These are phyloP conservation scores for Fusarium sp. DNA, from an alignment of 2,329 filamentous ascomycete species.

Conservation along the genomic window DNA sequence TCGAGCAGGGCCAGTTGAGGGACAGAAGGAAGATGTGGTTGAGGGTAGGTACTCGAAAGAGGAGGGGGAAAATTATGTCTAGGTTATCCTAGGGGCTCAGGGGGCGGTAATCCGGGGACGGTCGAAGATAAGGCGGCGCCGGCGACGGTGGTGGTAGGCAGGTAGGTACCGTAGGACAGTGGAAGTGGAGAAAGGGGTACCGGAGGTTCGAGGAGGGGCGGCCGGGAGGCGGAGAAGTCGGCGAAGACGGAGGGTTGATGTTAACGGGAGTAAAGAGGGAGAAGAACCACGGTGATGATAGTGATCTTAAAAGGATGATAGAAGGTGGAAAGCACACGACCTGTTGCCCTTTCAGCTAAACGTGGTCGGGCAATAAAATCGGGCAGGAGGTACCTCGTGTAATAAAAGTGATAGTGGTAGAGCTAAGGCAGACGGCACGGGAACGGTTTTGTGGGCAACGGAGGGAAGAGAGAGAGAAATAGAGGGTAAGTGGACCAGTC, in stretches of 20 bases:
- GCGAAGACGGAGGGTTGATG: conserved; percentile 18
- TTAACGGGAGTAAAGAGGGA: conserved; percentile 14
- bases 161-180: conserved; percentile 30
- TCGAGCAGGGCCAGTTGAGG: conserved; percentile 8
- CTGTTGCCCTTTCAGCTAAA: conserved; percentile 55
- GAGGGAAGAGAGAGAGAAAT: not conserved
- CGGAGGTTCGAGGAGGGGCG: conserved; percentile 33
- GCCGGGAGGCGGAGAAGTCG: conserved; percentile 33
- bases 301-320: conserved; percentile 16
- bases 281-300: conserved; percentile 1
- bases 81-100: conserved; percentile 41
- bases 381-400: conserved; percentile 19
- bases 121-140: conserved; percentile 40
- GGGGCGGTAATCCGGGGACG: conserved; percentile 41
- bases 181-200: conserved; percentile 43
- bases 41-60: not conserved
- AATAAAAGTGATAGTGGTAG: conserved; percentile 17
- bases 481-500: conserved; percentile 48
- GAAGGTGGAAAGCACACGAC: conserved; percentile 55
- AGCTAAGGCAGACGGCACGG: conserved; percentile 33
- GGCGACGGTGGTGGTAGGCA: conserved; percentile 36
- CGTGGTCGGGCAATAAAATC: conserved; percentile 9
- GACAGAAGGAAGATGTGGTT: conserved; percentile 6
- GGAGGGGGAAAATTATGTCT: conserved; percentile 5
- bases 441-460: conserved; percentile 45